Evolutionary conservation across 1,284 basidiomycete species (phyloP).

Genomic region (Polyporus tsugae): DNA sequence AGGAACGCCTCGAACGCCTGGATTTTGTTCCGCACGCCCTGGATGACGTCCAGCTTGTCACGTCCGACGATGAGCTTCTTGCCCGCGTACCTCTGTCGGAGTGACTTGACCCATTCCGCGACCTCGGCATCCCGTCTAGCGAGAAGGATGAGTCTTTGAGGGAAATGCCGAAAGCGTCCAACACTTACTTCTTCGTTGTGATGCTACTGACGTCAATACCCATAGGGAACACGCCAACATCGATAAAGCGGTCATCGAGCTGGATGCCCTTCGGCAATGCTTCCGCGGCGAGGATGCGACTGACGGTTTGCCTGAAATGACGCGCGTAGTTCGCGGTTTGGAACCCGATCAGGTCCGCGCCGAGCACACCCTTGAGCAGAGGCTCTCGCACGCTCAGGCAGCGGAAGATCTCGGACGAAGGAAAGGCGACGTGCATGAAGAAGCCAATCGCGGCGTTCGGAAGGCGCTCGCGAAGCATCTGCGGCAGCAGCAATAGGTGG

Average conservation of each 20-base stretch:
- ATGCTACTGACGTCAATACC: slow-evolving; percentile 85
- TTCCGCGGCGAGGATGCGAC: slow-evolving; percentile 82
- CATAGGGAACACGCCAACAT: slow-evolving; percentile 89
- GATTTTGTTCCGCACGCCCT: slow-evolving; percentile 86
- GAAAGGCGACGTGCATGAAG: slow-evolving; percentile 91
- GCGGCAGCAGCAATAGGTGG: slow-evolving; percentile 86
- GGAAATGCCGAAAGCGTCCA: too few relatives aligned
- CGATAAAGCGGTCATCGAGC: slow-evolving; percentile 71
- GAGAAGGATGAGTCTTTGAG: neutral
- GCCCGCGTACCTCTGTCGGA: slow-evolving; percentile 82
- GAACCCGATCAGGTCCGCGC: slow-evolving; percentile 80
- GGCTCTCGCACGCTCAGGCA: slow-evolving; percentile 77
- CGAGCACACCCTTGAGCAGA: slow-evolving; percentile 79
- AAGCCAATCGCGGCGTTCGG: slow-evolving; percentile 83
- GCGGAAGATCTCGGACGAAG: slow-evolving; percentile 88
- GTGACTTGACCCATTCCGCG: slow-evolving; percentile 79
- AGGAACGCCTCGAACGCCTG: slow-evolving; percentile 87
- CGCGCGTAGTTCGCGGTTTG: slow-evolving; percentile 86
- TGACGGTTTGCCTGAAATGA: slow-evolving; percentile 86
- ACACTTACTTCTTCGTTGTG: slow-evolving; percentile 68
- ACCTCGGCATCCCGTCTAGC: slow-evolving; percentile 80
- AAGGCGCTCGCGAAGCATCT: slow-evolving; percentile 70
- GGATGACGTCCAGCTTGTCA: slow-evolving; percentile 89
- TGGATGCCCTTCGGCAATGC: slow-evolving; percentile 87
- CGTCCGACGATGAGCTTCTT: slow-evolving; percentile 89